Evolutionary conservation across 1,139 yeast genomes (phyloP).

Genomic region (Yamadazyma trypodendri): DNA sequence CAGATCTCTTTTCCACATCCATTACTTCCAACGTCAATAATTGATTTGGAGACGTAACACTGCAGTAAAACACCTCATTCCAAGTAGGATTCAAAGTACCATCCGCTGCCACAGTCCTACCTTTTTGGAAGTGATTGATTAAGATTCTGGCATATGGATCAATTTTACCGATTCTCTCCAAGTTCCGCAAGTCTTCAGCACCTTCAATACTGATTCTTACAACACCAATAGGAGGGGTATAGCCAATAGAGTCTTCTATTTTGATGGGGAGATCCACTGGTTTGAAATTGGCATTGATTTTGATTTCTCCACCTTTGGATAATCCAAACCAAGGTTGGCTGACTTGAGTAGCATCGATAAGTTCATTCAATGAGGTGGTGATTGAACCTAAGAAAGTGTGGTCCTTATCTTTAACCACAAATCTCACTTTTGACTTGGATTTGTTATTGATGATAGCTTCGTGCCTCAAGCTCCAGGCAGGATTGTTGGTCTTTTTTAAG

Average conservation of each 20-base stretch:
- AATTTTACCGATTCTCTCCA: constrained; percentile 84
- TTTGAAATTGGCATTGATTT: constrained; percentile 74
- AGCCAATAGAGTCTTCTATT: constrained; percentile 70
- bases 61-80: constrained; percentile 79
- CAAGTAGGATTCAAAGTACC: constrained; percentile 78
- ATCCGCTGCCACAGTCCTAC: constrained; percentile 71
- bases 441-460: constrained; percentile 79
- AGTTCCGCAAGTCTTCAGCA: constrained; percentile 74
- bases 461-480: constrained; percentile 62
- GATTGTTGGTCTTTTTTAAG: constrained; percentile 62
- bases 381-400: constrained; percentile 62
- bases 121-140: constrained; percentile 73
- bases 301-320: constrained; percentile 69
- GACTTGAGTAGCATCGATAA: constrained; percentile 75
- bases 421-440: constrained; percentile 63
- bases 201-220: constrained; percentile 69
- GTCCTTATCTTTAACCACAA: constrained; percentile 61
- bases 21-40: constrained; percentile 80
- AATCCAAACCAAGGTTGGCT: constrained; percentile 76
- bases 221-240: constrained; percentile 91
- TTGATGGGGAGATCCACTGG: constrained; percentile 63
- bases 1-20: constrained; percentile 78
- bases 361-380: constrained; percentile 62
- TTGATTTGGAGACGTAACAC: constrained; percentile 80
- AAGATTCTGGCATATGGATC: constrained; percentile 88